These are phyloP conservation scores for Athelia psychrophila DNA, from an alignment of 1,284 basidiomycete genomes.

Conservation along the genomic window DNA sequence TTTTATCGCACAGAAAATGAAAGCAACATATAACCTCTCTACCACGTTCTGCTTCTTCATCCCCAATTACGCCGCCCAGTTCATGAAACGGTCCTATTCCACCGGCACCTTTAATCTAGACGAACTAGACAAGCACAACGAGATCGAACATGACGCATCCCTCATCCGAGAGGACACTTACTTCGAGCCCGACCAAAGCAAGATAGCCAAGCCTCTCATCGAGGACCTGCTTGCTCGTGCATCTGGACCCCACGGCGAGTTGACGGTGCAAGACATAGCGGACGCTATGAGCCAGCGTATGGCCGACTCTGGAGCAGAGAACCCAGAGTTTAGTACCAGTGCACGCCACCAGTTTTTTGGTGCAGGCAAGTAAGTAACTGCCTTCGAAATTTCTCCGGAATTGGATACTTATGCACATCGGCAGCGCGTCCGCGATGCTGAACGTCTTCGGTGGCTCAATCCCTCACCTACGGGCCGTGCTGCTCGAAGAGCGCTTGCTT, in stretches of 20 bases:
- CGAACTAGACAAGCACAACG: slow-evolving; percentile 69
- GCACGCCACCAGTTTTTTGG: background rate
- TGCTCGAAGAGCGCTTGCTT: slow-evolving; percentile 65
- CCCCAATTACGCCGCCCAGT: slow-evolving; percentile 38
- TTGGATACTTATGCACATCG: background rate
- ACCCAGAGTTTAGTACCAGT: background rate
- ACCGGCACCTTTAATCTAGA: slow-evolving; percentile 59
- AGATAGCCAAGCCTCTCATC: slow-evolving; percentile 46
- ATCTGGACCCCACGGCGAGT: slow-evolving; percentile 45
- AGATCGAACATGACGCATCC: slow-evolving; percentile 78
- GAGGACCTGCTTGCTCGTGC: slow-evolving; percentile 56
- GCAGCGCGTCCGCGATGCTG: slow-evolving; percentile 53
- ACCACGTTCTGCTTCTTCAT: slow-evolving; percentile 64
- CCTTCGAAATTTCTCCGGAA: background rate
- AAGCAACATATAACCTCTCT: slow-evolving; percentile 64
- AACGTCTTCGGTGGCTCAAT: slow-evolving; percentile 64
- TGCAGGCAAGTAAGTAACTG: background rate
- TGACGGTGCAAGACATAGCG: background rate
- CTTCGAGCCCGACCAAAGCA: slow-evolving; percentile 48
- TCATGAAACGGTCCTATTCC: slow-evolving; percentile 53
- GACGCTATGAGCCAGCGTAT: background rate
- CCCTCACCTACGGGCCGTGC: slow-evolving; percentile 49
- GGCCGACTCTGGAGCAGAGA: background rate
- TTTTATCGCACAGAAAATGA: slow-evolving; percentile 36
- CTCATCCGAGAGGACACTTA: slow-evolving; percentile 63